A percentile compares a stretch with the other conserved stretches of the same genome.
phyloP scores from a whole-genome alignment of 2,329 filamentous ascomycete genomes.

The Alternaria alternata region DNA sequence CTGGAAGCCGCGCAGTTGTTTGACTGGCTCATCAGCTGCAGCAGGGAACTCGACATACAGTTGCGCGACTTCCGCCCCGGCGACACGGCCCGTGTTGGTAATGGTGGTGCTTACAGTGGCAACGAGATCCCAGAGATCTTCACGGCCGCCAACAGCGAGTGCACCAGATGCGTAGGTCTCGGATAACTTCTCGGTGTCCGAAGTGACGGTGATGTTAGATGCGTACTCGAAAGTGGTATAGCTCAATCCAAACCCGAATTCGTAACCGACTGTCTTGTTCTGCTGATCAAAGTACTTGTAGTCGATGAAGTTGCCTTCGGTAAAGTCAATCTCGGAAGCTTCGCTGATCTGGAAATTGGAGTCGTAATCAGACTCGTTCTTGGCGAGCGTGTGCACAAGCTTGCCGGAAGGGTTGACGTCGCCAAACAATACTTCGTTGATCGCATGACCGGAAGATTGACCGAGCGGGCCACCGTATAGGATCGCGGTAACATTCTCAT shows the following conservation, averaged over 20 bases:
- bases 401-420: neutral
- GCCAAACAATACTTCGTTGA: neutral
- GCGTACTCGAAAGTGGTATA: neutral
- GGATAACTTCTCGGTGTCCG: neutral
- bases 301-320: constrained; percentile 1
- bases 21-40: neutral
- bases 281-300: constrained; percentile 1
- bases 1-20: neutral
- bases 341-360: neutral
- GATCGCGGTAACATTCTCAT: neutral
- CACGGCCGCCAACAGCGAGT: neutral
- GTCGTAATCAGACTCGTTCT: constrained; percentile 4
- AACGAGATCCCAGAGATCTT: neutral
- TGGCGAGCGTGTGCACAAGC: neutral
- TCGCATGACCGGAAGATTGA: neutral
- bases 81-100: neutral
- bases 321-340: neutral
- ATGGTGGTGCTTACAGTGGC: neutral
- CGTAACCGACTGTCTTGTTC: neutral
- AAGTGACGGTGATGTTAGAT: neutral
- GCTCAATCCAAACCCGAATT: neutral
- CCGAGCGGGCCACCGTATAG: neutral
- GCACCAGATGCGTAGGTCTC: neutral
- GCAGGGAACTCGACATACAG: neutral
- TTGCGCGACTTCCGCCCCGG: neutral